A percentile compares a stretch with the other conserved stretches of the same genome.
phyloP scores from a whole-genome alignment of 345 rosid genomes.

The Camelina sativa region DNA sequence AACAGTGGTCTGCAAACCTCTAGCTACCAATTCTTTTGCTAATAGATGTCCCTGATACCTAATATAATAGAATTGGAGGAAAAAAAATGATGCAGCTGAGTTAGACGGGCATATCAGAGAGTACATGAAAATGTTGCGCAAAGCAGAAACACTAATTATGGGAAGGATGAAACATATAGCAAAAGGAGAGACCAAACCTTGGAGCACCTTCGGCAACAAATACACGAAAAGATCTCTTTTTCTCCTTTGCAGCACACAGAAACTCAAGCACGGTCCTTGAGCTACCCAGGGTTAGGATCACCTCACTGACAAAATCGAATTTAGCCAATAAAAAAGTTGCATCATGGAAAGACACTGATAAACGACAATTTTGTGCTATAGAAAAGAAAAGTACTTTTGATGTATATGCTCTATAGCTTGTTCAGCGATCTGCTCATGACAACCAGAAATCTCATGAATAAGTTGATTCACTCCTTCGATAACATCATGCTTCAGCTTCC shows the following conservation, averaged over 20 bases:
- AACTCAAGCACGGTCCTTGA: constrained; percentile 95
- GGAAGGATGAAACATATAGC: constrained; percentile 5
- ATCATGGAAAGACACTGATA: neutral
- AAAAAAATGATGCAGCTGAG: neutral
- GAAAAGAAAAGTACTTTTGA: constrained; percentile 69
- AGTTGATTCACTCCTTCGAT: constrained; percentile 97
- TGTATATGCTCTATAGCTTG: constrained; percentile 99
- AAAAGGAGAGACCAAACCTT: constrained; percentile 57
- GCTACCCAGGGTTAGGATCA: constrained; percentile 94
- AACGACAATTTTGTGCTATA: neutral
- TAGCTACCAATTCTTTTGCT: constrained; percentile 86
- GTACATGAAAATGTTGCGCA: neutral
- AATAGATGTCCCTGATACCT: constrained; percentile 97
- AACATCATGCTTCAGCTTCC: constrained; percentile 95
- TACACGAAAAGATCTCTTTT: constrained; percentile 91
- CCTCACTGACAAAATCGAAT: constrained; percentile 70
- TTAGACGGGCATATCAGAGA: constrained; percentile 9
- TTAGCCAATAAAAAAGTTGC: constrained; percentile 9
- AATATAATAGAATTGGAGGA: neutral
- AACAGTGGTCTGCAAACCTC: constrained; percentile 92
- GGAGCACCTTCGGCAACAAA: constrained; percentile 99
- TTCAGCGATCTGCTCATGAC: constrained; percentile 98
- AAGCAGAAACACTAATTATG: constrained; percentile 13
- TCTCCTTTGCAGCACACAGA: constrained; percentile 97
- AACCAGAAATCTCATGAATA: constrained; percentile 80